Percentiles rank a stretch among this genome's conserved stretches.
Evolutionary conservation across 805 yeast species (phyloP).

Genomic region (Wickerhamomyces hampshirensis): DNA sequence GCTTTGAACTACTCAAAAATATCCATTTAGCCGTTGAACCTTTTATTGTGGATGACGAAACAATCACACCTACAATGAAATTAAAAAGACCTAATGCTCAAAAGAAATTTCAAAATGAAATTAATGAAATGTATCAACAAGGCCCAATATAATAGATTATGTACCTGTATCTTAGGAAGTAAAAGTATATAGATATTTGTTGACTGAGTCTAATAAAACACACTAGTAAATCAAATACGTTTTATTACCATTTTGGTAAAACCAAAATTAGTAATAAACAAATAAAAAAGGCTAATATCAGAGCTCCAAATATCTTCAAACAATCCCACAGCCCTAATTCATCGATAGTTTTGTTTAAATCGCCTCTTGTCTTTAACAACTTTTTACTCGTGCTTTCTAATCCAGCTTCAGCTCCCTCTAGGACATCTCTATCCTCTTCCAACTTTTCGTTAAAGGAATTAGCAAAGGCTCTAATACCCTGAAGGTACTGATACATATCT

Average conservation of each 20-base stretch:
- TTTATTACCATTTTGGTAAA: slow-evolving; percentile 33
- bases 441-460: slow-evolving; percentile 35
- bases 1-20: slow-evolving; percentile 51
- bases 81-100: slow-evolving; percentile 51
- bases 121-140: slow-evolving; percentile 41
- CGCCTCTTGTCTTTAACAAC: slow-evolving; percentile 27
- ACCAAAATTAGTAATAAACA: slow-evolving; percentile 32
- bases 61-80: slow-evolving; percentile 56
- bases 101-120: slow-evolving; percentile 34
- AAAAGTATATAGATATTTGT: too few species aligned
- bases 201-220: not conserved
- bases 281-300: slow-evolving; percentile 25
- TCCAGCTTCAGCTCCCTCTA: slow-evolving; percentile 39
- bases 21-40: slow-evolving; percentile 45
- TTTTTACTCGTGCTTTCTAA: slow-evolving; percentile 33
- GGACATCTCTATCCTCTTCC: slow-evolving; percentile 32
- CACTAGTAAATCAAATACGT: not conserved
- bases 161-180: too few species aligned
- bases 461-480: slow-evolving; percentile 34
- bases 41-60: slow-evolving; percentile 45
- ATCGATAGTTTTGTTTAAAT: slow-evolving; percentile 24
- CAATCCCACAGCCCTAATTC: slow-evolving; percentile 27
- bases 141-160: slow-evolving; percentile 26
- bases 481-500: slow-evolving; percentile 34
- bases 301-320: slow-evolving; percentile 24